Conservation (phyloP, 2,329 filamentous ascomycete species). For the Claviceps sp. region DNA sequence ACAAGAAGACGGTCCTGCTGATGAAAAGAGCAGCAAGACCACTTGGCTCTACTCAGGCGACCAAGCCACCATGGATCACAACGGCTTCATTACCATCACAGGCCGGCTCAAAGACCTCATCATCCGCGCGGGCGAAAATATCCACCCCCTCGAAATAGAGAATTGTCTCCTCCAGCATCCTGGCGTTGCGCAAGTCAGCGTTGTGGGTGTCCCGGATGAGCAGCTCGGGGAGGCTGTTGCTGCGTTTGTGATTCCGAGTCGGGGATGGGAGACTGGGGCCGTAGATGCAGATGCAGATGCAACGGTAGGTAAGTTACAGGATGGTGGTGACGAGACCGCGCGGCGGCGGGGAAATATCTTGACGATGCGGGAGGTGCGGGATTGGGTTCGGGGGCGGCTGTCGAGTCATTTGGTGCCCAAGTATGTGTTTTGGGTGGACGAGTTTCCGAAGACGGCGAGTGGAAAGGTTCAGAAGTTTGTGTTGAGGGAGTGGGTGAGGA, state of each 20-base stretch:
- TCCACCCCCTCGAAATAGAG: slow-evolving; percentile 86
- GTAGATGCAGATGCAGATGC: neutral
- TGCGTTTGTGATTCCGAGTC: slow-evolving; percentile 57
- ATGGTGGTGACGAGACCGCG: too few species aligned
- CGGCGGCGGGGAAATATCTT: slow-evolving; percentile 16
- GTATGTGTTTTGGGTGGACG: slow-evolving; percentile 73
- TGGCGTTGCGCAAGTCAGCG: slow-evolving; percentile 59
- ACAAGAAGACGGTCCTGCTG: too few species aligned
- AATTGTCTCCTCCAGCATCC: slow-evolving; percentile 68
- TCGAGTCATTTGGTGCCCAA: slow-evolving; percentile 71
- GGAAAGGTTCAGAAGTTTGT: slow-evolving; percentile 96
- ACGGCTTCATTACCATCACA: slow-evolving; percentile 80
- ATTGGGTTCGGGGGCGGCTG: slow-evolving; percentile 59
- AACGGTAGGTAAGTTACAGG: too few species aligned
- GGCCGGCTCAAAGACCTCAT: slow-evolving; percentile 92
- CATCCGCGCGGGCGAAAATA: slow-evolving; percentile 90
- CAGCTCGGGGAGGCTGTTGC: slow-evolving; percentile 77
- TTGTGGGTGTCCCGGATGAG: slow-evolving; percentile 73
- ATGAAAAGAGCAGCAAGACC: too few species aligned
- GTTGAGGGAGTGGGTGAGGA: slow-evolving; percentile 50
- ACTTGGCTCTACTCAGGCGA: slow-evolving; percentile 91
- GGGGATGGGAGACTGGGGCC: slow-evolving; percentile 15
- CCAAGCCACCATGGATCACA: slow-evolving; percentile 69
- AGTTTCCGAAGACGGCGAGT: slow-evolving; percentile 89
- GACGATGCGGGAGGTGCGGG: slow-evolving; percentile 45